phyloP scores from a whole-genome alignment of 768 basidiomycete genomes.

The Phanerodontia chrysosporium region DNA sequence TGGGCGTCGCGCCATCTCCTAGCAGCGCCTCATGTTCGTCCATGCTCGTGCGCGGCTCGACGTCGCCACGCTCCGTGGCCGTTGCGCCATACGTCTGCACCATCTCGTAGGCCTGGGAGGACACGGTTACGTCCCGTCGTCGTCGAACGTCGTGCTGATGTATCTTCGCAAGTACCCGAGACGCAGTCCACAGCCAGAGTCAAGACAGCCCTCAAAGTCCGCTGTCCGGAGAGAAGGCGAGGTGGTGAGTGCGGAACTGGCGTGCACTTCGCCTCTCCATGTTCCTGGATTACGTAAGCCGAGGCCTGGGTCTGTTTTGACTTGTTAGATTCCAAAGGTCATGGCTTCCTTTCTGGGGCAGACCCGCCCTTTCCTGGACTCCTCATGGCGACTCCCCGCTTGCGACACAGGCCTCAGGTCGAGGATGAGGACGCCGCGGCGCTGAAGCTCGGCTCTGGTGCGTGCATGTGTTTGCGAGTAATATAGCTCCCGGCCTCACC shows the following conservation, averaged over 20 bases:
- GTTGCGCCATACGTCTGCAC: constrained; percentile 65
- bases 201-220: not conserved
- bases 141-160: not conserved
- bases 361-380: not conserved
- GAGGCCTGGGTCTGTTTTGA: constrained; percentile 15
- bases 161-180: not conserved
- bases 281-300: not conserved
- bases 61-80: constrained; percentile 28
- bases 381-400: constrained; percentile 47
- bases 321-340: constrained; percentile 27
- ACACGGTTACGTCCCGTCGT: not conserved
- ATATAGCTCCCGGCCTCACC: not conserved
- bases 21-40: constrained; percentile 63
- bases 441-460: constrained; percentile 77
- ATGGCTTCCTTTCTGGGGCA: constrained; percentile 16
- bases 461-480: not conserved
- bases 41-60: constrained; percentile 17
- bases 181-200: not conserved
- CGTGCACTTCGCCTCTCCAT: not conserved
- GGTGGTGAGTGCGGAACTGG: not conserved
- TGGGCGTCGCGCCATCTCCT: constrained; percentile 34
- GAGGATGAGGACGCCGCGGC: constrained; percentile 88
- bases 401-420: constrained; percentile 59
- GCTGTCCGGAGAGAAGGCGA: not conserved
- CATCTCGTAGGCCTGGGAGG: constrained; percentile 49